Evolutionary conservation across 2,329 filamentous ascomycete genomes (phyloP).

Genomic region (Venturia nashicola): DNA sequence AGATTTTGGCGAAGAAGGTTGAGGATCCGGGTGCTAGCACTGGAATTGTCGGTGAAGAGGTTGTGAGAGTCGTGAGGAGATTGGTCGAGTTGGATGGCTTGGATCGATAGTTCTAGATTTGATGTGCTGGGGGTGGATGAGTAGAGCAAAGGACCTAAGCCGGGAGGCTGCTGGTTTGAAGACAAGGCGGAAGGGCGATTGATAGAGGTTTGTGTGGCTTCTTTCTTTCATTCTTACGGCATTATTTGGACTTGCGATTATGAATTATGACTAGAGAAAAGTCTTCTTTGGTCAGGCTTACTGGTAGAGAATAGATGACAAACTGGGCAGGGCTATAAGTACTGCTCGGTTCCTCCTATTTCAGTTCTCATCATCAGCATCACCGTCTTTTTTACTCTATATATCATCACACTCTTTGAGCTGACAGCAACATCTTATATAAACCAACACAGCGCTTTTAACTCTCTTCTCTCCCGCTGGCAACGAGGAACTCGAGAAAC

Average conservation of each 20-base stretch:
- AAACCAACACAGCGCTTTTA: no score
- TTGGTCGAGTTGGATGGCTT: slow-evolving; percentile 84
- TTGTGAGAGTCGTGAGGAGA: slow-evolving; percentile 65
- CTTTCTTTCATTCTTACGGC: no score
- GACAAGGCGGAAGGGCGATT: neutral
- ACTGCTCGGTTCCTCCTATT: neutral
- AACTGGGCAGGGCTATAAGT: neutral
- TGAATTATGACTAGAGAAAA: neutral
- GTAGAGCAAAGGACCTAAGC: neutral
- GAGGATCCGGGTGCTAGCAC: slow-evolving; percentile 54
- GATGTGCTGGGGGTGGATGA: neutral
- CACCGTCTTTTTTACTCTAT: neutral
- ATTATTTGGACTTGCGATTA: no score
- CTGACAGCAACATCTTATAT: neutral
- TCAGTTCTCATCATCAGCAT: neutral
- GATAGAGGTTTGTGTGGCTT: neutral
- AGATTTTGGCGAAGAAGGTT: slow-evolving; percentile 67
- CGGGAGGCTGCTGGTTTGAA: neutral
- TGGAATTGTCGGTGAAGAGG: slow-evolving; percentile 37
- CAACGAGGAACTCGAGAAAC: no score
- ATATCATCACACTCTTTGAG: neutral
- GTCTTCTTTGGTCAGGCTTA: neutral
- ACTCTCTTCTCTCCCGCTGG: no score
- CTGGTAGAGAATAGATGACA: neutral
- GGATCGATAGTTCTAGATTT: slow-evolving; percentile 31